phyloP scores from a whole-genome alignment of 176 grass and related monocot genomes.

The Bonia amplexicaulis region DNA sequence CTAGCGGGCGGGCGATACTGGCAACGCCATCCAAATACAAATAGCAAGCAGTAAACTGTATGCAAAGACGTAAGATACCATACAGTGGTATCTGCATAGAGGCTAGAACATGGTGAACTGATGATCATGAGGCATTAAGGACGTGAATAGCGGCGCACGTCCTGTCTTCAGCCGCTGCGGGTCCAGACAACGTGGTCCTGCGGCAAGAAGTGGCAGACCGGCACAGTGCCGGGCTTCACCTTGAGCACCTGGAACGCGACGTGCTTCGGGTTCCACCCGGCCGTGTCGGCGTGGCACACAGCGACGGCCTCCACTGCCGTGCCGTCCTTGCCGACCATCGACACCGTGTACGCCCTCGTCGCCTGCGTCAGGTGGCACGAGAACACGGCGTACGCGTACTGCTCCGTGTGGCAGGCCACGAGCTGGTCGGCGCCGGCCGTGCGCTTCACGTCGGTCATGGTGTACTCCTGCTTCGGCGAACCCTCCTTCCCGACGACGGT shows the following conservation, averaged over 20 bases:
- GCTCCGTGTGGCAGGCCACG: slow-evolving; percentile 76
- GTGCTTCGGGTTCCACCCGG: slow-evolving; percentile 74
- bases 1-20: slow-evolving; percentile 8
- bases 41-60: not conserved
- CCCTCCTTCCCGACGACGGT: slow-evolving; percentile 41
- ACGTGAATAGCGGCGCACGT: not conserved
- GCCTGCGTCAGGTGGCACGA: slow-evolving; percentile 57
- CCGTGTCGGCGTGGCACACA: slow-evolving; percentile 75
- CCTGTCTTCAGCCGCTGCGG: slow-evolving; percentile 34
- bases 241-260: slow-evolving; percentile 73
- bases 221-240: slow-evolving; percentile 71
- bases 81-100: slow-evolving; percentile 4
- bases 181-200: slow-evolving; percentile 77
- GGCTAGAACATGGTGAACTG: not conserved
- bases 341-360: slow-evolving; percentile 67
- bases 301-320: slow-evolving; percentile 60
- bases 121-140: not conserved
- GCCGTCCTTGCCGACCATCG: slow-evolving; percentile 61
- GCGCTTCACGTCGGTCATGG: slow-evolving; percentile 39
- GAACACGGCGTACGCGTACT: slow-evolving; percentile 80
- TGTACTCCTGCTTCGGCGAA: slow-evolving; percentile 53
- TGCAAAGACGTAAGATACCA: slow-evolving; percentile 1
- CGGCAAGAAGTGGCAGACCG: slow-evolving; percentile 82
- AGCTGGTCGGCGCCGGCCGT: slow-evolving; percentile 9
- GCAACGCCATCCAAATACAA: not conserved